Evolutionary conservation across 139 green algal species (phyloP), one percentile per base, ranked within the genome.

Genomic region (Trebouxia sp.): DNA sequence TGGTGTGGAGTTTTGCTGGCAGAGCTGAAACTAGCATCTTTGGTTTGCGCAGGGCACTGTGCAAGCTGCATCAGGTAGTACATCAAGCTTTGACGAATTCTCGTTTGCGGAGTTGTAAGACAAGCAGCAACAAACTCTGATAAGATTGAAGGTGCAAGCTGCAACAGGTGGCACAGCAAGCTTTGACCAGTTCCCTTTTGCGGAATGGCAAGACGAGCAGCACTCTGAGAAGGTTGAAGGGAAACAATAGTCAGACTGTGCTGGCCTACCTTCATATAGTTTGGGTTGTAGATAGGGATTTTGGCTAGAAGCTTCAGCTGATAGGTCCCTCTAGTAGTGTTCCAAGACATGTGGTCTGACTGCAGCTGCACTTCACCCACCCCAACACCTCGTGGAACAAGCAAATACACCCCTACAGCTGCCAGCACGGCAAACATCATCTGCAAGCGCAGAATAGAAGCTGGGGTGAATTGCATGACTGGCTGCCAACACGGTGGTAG

Each of bases 201-300:
- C n/a, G n/a, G n/a, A n/a, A n/a, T n/a, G n/a, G n/a, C n/a, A n/a
- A n/a, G n/a, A n/a, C n/a, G n/a, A n/a, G n/a, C n/a, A n/a, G n/a
- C n/a, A n/a, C n/a, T n/a, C n/a, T n/a, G n/a, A n/a, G n/a, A n/a
- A n/a, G n/a, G n/a, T n/a, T n/a, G n/a, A n/a, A n/a, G n/a, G n/a
- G n/a, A n/a, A n/a, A n/a, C n/a, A n/a, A n/a, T n/a, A n/a, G n/a
- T n/a, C n/a, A n/a, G n/a, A n/a, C n/a, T n/a, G n/a, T n/a, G n/a
- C n/a, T n/a, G 15, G 55, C 82, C 50, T 35, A 89, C 86, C 82
- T 87, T 83, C n/a, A 92, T 38, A 76, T 88, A 96, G 84, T 96
- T 96, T n/a, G 92, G 92, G 84, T 96, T 96, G 85, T 87, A 92
- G 15, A 95, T 84, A 3, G 92, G 92, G 10, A 96, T 84, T 4